Percentiles rank a stretch among this genome's conserved stretches.
Conservation (phyloP, 306 rosid genomes). For the Vigna angularis region DNA sequence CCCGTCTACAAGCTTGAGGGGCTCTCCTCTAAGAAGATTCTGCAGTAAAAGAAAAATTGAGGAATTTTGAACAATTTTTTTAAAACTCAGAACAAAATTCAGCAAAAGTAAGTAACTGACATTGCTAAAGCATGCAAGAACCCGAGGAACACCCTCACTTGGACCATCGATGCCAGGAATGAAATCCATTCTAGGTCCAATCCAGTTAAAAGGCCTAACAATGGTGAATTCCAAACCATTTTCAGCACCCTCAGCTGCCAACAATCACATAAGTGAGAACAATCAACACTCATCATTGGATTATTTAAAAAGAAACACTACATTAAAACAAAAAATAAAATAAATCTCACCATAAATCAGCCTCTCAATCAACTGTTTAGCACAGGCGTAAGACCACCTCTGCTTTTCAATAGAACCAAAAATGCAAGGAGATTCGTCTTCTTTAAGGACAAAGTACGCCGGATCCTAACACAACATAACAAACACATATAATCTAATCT, state of each 20-base stretch:
- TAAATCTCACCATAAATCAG: conserved; percentile 77
- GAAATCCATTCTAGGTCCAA: conserved; percentile 99
- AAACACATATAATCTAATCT: conserved; percentile 36
- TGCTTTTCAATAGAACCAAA: conserved; percentile 95
- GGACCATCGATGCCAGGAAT: conserved; percentile 99
- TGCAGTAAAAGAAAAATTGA: conserved; percentile 47
- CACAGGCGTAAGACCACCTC: conserved; percentile 99
- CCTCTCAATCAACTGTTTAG: conserved; percentile 98
- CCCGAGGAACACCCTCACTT: conserved; percentile 98
- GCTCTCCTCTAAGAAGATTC: conserved; percentile 94
- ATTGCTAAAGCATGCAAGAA: conserved; percentile 97
- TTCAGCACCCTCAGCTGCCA: conserved; percentile 97
- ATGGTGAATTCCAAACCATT: conserved; percentile 90
- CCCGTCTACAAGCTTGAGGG: conserved; percentile 98
- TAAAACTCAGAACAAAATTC: not conserved
- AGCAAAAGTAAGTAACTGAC: conserved; percentile 41
- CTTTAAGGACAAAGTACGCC: conserved; percentile 84
- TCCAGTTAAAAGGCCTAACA: conserved; percentile 98
- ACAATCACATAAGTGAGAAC: conserved; percentile 33
- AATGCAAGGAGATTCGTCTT: conserved; percentile 91
- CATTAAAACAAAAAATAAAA: not conserved
- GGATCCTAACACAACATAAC: conserved; percentile 69
- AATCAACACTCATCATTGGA: not conserved
- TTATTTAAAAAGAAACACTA: not conserved
- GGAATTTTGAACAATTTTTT: not conserved